Base-by-base conservation (phyloP, 495 filamentous ascomycete genomes). In the Massariosphaeria phaeospora region DNA sequence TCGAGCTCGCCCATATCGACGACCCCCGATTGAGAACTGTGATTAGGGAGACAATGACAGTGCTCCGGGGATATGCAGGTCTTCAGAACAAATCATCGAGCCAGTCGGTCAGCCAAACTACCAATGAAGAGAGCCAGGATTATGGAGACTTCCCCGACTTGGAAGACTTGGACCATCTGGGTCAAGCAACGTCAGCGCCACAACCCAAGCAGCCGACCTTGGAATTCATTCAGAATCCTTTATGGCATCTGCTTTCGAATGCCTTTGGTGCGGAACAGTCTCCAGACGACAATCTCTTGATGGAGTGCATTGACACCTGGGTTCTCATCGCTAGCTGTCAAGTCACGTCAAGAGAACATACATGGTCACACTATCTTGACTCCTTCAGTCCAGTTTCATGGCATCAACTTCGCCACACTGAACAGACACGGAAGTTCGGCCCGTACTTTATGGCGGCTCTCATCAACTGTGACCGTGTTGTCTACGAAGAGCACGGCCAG, bases 111-210 rank as follows among this genome's bases (percentile, higher is more conserved):
- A 38, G 13, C 29, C 66, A 66, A 30, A 43, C 29, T 17, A 15
- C 2, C 59, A 75, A 62, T 45, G 85, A 87, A 43, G 85, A 88
- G 36, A 88, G 84, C 53, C 85, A 88, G 65, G 85, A 88, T 36
- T 88, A 83, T 65, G 85, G 84, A 24, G 85, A 86, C 57, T 85
- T 78, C 74, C 66, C 73, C 34, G 83, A 70, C 30, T 72, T 84
- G 35, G 77, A 77, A 39, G 76, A 77, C 34, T 62, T 76, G 25
- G 72, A 74, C 18, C 74, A 60, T 21, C 35, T 65, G 11, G 48
- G 46, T 24, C 26, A 38, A 35, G 34, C 17, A 5, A 18, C 20
- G 17, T n/a, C 45, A 13, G 29, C 7, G 13, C 13, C 29, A 7
- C 13, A 7, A 7, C 7, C 7, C 7, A 26, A 47, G 17, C 5